Conservation (phyloP, 2,329 filamentous ascomycete genomes). For the Aspergillus caelatus region DNA sequence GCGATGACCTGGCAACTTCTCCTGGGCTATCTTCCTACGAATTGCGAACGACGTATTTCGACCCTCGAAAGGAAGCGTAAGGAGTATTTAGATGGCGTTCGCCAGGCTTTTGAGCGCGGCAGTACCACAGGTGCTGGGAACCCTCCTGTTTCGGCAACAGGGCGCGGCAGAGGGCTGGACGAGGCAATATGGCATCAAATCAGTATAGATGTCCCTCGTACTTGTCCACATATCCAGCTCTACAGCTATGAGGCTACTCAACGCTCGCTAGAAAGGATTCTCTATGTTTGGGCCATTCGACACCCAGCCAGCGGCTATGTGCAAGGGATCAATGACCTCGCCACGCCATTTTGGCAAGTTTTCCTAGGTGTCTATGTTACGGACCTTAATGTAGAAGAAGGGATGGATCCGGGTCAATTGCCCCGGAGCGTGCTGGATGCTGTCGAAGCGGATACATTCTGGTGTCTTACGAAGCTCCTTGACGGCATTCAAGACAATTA, state of each 20-base stretch:
- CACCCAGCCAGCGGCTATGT: slow-evolving; percentile 98
- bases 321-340: slow-evolving; percentile 97
- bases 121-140: slow-evolving; percentile 47
- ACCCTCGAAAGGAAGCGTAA: slow-evolving; percentile 93
- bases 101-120: slow-evolving; percentile 64
- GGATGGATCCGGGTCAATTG: slow-evolving; percentile 95
- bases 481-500: slow-evolving; percentile 99
- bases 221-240: slow-evolving; percentile 91
- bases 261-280: slow-evolving; percentile 85
- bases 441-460: slow-evolving; percentile 96
- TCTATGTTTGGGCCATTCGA: slow-evolving; percentile 97
- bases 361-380: slow-evolving; percentile 94
- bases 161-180: slow-evolving; percentile 76
- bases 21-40: slow-evolving; percentile 94
- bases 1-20: slow-evolving; percentile 99
- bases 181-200: slow-evolving; percentile 99
- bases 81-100: slow-evolving; percentile 92
- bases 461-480: slow-evolving; percentile 96
- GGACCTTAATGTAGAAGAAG: slow-evolving; percentile 86
- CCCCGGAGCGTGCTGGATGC: slow-evolving; percentile 90
- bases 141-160: slow-evolving; percentile 45
- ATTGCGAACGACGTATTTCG: slow-evolving; percentile 85
- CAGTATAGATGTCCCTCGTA: slow-evolving; percentile 95
- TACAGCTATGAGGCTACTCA: slow-evolving; percentile 97
- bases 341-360: slow-evolving; percentile 97